phyloP scores from a whole-genome alignment of 78 protist species.

The Dictyostelium purpureum region DNA sequence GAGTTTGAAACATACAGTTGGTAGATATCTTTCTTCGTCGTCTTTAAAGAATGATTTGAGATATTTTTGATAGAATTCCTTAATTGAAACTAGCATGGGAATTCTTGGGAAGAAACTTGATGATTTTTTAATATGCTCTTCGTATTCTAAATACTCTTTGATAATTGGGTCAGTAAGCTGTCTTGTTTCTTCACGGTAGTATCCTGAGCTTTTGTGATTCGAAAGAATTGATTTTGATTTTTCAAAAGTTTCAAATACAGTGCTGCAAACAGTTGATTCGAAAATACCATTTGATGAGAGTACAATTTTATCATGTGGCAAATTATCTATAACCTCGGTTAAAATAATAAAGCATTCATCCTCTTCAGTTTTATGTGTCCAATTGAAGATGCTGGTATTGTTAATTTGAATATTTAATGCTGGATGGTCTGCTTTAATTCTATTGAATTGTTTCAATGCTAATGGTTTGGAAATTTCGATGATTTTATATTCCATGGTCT shows the following conservation, averaged over 20 bases:
- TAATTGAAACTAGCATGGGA: not conserved
- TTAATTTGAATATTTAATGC: slow-evolving; percentile 2
- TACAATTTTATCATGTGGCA: slow-evolving; percentile 60
- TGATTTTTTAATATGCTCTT: not conserved
- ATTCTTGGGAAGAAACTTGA: not conserved
- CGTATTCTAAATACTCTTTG: slow-evolving; percentile 10
- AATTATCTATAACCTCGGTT: slow-evolving; percentile 71
- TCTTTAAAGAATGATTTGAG: slow-evolving; percentile 11
- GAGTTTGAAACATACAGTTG: slow-evolving; percentile 59
- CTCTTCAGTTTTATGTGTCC: slow-evolving; percentile 32
- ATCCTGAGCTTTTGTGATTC: not conserved
- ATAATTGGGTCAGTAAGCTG: slow-evolving; percentile 31
- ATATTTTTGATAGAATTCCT: not conserved
- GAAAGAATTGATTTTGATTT: not conserved
- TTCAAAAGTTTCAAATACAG: not conserved
- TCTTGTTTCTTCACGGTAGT: slow-evolving; percentile 3
- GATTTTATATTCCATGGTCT: slow-evolving; percentile 29
- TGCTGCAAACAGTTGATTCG: slow-evolving; percentile 8
- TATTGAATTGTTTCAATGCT: slow-evolving; percentile 30
- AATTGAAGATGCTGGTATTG: slow-evolving; percentile 40
- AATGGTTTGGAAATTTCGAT: slow-evolving; percentile 61
- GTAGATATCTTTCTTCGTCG: slow-evolving; percentile 12
- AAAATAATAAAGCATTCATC: slow-evolving; percentile 56
- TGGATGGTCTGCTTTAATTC: slow-evolving; percentile 53
- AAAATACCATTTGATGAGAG: not conserved